These are phyloP conservation scores for Barbarea vulgaris DNA, from an alignment of 345 rosid genomes.

Conservation along the genomic window DNA sequence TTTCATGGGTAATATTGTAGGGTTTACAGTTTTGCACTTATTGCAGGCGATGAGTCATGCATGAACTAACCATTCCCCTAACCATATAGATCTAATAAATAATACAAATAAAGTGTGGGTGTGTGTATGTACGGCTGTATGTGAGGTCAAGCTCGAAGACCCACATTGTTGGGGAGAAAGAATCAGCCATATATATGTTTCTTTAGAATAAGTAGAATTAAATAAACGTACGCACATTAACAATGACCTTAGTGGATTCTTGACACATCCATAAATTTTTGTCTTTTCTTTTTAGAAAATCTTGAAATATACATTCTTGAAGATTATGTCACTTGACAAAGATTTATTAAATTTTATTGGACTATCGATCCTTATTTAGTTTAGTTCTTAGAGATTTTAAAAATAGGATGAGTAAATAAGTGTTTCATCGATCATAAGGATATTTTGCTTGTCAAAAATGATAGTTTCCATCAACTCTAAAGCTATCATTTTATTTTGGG, in stretches of 20 bases:
- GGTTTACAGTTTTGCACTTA: background rate
- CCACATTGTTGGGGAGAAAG: slow-evolving; percentile 15
- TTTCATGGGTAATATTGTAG: background rate
- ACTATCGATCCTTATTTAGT: background rate
- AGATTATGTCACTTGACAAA: background rate
- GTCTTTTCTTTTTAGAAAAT: background rate
- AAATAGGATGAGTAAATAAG: background rate
- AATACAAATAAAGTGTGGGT: background rate
- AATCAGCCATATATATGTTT: background rate
- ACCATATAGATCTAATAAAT: background rate
- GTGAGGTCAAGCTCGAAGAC: slow-evolving; percentile 2
- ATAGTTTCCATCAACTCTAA: background rate
- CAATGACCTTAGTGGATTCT: background rate
- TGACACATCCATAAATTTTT: slow-evolving; percentile 3
- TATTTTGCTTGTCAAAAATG: background rate
- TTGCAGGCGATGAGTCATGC: background rate
- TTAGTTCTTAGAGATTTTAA: background rate
- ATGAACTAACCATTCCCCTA: background rate
- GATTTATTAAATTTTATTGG: background rate
- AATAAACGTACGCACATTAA: background rate
- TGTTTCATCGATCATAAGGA: background rate
- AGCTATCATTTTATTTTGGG: no score
- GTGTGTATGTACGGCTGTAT: background rate
- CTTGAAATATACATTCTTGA: background rate
- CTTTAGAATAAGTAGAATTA: background rate